phyloP scores from a whole-genome alignment of 768 basidiomycete genomes.

The Russula sp. region DNA sequence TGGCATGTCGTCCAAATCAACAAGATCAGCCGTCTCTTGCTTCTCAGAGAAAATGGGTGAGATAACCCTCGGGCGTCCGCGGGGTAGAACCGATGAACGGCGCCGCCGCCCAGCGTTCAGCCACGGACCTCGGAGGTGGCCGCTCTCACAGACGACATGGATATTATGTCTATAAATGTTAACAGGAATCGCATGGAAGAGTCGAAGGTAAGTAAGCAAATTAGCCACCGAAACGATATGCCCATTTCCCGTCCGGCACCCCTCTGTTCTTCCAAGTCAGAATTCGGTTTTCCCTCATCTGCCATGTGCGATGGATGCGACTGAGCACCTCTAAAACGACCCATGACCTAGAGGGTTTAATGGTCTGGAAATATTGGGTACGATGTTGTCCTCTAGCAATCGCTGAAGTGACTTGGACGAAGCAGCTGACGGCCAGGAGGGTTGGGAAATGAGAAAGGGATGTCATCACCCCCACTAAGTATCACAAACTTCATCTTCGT shows the following conservation, averaged over 20 bases:
- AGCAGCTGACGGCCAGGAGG: neutral
- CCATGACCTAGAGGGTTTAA: neutral
- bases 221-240: neutral
- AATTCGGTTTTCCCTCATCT: neutral
- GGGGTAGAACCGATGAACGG: constrained; percentile 4
- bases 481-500: neutral
- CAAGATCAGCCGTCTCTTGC: neutral
- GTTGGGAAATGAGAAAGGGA: neutral
- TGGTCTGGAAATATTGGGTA: neutral
- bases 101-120: constrained; percentile 4
- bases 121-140: constrained; percentile 4
- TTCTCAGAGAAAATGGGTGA: neutral
- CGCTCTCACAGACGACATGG: constrained; percentile 5
- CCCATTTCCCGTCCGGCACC: neutral
- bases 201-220: neutral
- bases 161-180: constrained; percentile 8
- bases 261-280: neutral
- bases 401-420: neutral
- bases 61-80: constrained; percentile 3
- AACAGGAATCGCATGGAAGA: constrained; percentile 5
- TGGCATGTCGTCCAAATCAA: neutral
- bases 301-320: neutral
- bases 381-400: neutral
- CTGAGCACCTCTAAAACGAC: neutral
- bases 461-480: neutral